These are phyloP conservation scores for Aspergillus ustus DNA, from an alignment of 2,329 filamentous ascomycete species.

Conservation along the genomic window DNA sequence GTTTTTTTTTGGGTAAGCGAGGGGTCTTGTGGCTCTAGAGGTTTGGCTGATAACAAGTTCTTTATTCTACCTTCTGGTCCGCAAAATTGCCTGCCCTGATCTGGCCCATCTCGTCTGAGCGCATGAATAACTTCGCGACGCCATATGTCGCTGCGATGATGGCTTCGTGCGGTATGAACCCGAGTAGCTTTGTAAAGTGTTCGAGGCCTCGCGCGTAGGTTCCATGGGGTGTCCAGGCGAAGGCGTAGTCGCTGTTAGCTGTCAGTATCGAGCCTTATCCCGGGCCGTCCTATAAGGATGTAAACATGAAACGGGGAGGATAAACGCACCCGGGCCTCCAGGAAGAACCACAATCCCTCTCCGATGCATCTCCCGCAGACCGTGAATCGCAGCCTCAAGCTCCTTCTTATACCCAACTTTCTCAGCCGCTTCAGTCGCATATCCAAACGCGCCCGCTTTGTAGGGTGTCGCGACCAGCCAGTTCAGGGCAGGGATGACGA, in stretches of 20 bases:
- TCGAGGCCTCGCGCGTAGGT: conserved; percentile 51
- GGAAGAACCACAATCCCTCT: conserved; percentile 17
- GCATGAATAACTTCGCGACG: conserved; percentile 27
- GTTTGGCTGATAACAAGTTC: too few species aligned
- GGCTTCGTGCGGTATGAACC: conserved; percentile 47
- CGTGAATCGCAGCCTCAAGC: conserved; percentile 44
- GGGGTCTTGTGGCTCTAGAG: too few species aligned
- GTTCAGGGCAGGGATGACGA: conserved; percentile 52
- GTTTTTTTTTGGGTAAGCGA: too few species aligned
- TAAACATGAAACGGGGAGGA: too few species aligned
- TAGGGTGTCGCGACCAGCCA: conserved; percentile 47
- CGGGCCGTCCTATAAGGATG: too few species aligned
- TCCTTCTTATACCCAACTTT: conserved; percentile 51
- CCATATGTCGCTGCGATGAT: conserved; percentile 47
- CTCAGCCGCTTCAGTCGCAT: conserved; percentile 49
- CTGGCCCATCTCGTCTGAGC: conserved; percentile 10
- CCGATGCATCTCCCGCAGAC: conserved; percentile 51
- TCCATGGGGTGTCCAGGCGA: conserved; percentile 52
- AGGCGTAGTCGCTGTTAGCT: conserved; percentile 48
- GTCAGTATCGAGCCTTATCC: too few species aligned
- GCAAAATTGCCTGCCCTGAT: conserved; percentile 11
- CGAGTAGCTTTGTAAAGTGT: conserved; percentile 51
- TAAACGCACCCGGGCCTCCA: too few species aligned
- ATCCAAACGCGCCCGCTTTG: conserved; percentile 48
- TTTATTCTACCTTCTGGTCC: too few species aligned